phyloP scores from a whole-genome alignment of 2,329 filamentous ascomycete genomes.

The Phialophora chinensis region DNA sequence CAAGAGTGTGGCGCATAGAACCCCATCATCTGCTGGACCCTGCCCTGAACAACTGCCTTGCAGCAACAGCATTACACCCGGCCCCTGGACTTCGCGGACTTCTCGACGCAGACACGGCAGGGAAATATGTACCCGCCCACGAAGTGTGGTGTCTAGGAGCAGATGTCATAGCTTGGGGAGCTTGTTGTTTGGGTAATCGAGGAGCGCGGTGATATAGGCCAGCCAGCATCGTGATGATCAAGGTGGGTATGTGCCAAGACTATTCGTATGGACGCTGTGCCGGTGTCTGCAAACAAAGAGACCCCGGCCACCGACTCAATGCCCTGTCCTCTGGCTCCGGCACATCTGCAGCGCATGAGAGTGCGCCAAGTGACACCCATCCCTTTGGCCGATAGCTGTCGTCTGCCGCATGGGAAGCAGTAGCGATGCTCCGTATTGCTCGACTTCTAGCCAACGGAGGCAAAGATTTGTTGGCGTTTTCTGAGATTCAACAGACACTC shows the following conservation, averaged over 20 bases:
- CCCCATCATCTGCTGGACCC: not conserved
- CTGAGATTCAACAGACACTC: slow-evolving; percentile 38
- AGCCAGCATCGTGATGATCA: slow-evolving; percentile 3
- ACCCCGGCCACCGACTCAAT: not conserved
- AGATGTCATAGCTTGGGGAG: not conserved
- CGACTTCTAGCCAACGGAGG: slow-evolving; percentile 15
- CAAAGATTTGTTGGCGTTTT: slow-evolving; percentile 31
- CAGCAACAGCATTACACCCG: not conserved
- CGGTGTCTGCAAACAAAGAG: not conserved
- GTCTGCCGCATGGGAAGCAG: slow-evolving; percentile 2
- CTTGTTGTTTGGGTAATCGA: no score
- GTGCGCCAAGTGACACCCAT: not conserved
- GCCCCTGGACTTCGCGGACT: not conserved
- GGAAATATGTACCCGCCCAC: not conserved
- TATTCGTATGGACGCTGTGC: slow-evolving; percentile 13
- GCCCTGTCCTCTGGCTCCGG: not conserved
- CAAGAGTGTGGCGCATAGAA: not conserved
- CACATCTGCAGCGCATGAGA: slow-evolving; percentile 1
- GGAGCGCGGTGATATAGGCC: not conserved
- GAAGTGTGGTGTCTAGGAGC: not conserved
- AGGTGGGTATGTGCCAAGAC: slow-evolving; percentile 22
- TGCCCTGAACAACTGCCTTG: not conserved
- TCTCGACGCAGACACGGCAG: not conserved
- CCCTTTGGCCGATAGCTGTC: not conserved
- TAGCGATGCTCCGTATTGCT: not conserved